Percentiles rank a stretch among this genome's conserved stretches.
phyloP scores from a whole-genome alignment of 805 yeast genomes.

The Brettanomyces nanus region DNA sequence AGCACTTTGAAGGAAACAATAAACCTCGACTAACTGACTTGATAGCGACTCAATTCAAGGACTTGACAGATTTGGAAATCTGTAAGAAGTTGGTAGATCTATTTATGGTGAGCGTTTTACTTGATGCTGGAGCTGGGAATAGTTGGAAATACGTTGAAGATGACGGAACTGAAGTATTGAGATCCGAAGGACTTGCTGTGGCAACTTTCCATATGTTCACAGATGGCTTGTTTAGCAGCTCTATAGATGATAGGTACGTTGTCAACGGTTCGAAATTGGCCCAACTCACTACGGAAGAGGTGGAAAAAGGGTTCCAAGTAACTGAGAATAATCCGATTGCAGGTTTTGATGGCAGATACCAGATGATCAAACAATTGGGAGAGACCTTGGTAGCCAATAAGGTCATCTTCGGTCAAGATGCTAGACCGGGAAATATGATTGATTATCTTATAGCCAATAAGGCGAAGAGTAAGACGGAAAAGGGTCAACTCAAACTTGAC shows the following conservation, averaged over 20 bases:
- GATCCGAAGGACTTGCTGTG: slow-evolving; percentile 61
- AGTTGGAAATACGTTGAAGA: slow-evolving; percentile 43
- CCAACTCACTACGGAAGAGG: slow-evolving; percentile 26
- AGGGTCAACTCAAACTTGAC: slow-evolving; percentile 27
- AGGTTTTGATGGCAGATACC: slow-evolving; percentile 48
- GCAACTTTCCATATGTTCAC: slow-evolving; percentile 49
- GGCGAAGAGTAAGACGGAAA: slow-evolving; percentile 10
- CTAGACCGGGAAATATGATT: slow-evolving; percentile 40
- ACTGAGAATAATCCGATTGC: slow-evolving; percentile 37
- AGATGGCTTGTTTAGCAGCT: slow-evolving; percentile 34
- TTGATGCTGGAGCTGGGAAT: slow-evolving; percentile 67
- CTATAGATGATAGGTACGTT: slow-evolving; percentile 27
- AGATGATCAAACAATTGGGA: slow-evolving; percentile 41
- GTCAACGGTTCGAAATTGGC: slow-evolving; percentile 38
- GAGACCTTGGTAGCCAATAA: slow-evolving; percentile 31
- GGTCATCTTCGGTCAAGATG: slow-evolving; percentile 31
- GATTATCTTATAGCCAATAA: slow-evolving; percentile 34
- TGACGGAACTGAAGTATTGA: slow-evolving; percentile 22
- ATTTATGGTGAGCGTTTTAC: slow-evolving; percentile 49
- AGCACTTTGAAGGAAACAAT: slow-evolving; percentile 51
- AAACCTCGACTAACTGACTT: slow-evolving; percentile 35
- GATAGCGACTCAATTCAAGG: slow-evolving; percentile 30
- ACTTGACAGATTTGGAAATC: slow-evolving; percentile 30
- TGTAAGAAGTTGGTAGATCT: slow-evolving; percentile 49
- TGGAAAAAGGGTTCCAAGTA: slow-evolving; percentile 42